Evolutionary conservation across 2,329 filamentous ascomycete species (phyloP).

Genomic region (Aspergillus candidus): DNA sequence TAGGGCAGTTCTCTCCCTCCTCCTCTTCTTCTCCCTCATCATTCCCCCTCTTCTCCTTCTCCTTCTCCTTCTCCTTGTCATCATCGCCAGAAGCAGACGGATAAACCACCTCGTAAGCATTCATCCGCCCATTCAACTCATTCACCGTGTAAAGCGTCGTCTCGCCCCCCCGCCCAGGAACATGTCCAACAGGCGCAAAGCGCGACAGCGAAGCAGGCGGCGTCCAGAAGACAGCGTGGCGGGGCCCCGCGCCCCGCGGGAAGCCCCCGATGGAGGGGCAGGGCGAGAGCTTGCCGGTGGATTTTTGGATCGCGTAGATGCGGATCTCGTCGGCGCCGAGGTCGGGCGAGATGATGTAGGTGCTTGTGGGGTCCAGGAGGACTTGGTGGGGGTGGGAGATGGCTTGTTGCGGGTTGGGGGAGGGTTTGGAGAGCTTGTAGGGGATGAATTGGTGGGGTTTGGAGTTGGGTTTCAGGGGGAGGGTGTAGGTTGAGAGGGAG

Average conservation of each 20-base stretch:
- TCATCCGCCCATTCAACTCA: conserved; percentile 52
- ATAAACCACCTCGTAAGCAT: conserved; percentile 39
- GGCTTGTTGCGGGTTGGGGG: conserved; percentile 46
- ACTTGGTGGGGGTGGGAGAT: conserved; percentile 59
- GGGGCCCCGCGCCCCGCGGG: conserved; percentile 55
- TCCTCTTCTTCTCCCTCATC: too few relatives aligned
- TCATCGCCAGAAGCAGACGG: conserved; percentile 1
- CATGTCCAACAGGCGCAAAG: conserved; percentile 8
- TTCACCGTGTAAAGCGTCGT: conserved; percentile 44
- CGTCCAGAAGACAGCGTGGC: conserved; percentile 56
- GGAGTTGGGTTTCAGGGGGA: conserved; percentile 18
- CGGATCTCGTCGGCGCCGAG: conserved; percentile 59
- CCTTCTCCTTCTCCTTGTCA: too few relatives aligned
- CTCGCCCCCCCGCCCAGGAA: neutral
- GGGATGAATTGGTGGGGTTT: conserved; percentile 35
- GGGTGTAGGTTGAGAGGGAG: conserved; percentile 28
- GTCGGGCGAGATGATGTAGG: conserved; percentile 60
- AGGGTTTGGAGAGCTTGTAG: conserved; percentile 34
- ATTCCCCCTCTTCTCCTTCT: too few relatives aligned
- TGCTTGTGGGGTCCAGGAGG: conserved; percentile 58
- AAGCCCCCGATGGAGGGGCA: conserved; percentile 37
- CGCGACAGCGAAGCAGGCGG: conserved; percentile 9
- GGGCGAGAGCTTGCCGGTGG: conserved; percentile 40
- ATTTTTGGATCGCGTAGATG: conserved; percentile 49
- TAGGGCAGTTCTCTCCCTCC: conserved; percentile 16